Percentiles rank a stretch among this genome's conserved stretches.
phyloP scores from a whole-genome alignment of 495 filamentous ascomycete genomes.

The Penicillium flavigenum region DNA sequence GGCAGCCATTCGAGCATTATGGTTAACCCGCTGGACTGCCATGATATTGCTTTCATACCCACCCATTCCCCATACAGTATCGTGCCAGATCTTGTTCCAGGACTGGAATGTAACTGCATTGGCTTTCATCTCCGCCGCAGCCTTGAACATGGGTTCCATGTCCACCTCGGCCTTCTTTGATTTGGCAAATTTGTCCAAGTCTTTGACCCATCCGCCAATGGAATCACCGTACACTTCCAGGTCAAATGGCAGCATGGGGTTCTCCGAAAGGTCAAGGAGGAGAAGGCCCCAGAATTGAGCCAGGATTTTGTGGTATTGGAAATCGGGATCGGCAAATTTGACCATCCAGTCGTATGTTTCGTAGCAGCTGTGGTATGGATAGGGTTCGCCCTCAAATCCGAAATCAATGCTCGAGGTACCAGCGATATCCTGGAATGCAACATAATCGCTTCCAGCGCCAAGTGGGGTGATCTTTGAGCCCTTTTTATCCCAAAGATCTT shows the following conservation, averaged over 20 bases:
- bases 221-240: constrained; percentile 69
- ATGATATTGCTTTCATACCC: constrained; percentile 69
- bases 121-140: constrained; percentile 56
- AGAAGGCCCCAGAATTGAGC: constrained; percentile 78
- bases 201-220: constrained; percentile 59
- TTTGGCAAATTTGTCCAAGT: constrained; percentile 65
- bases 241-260: constrained; percentile 79
- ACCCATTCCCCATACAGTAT: constrained; percentile 58
- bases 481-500: constrained; percentile 70
- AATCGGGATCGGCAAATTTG: constrained; percentile 73
- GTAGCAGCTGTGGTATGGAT: constrained; percentile 80
- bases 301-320: constrained; percentile 75
- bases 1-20: constrained; percentile 68
- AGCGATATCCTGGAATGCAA: constrained; percentile 91
- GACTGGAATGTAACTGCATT: constrained; percentile 64
- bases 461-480: constrained; percentile 60
- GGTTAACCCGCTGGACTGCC: constrained; percentile 60
- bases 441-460: constrained; percentile 82
- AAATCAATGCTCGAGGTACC: constrained; percentile 88
- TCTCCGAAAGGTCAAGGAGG: constrained; percentile 81
- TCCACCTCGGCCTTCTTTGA: constrained; percentile 53
- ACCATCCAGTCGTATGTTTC: constrained; percentile 89
- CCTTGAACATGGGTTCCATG: constrained; percentile 58
- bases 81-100: constrained; percentile 74
- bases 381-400: constrained; percentile 66